Evolutionary conservation across 2,329 filamentous ascomycete genomes (phyloP).

Genomic region (Fonsecaea multimorphosa): DNA sequence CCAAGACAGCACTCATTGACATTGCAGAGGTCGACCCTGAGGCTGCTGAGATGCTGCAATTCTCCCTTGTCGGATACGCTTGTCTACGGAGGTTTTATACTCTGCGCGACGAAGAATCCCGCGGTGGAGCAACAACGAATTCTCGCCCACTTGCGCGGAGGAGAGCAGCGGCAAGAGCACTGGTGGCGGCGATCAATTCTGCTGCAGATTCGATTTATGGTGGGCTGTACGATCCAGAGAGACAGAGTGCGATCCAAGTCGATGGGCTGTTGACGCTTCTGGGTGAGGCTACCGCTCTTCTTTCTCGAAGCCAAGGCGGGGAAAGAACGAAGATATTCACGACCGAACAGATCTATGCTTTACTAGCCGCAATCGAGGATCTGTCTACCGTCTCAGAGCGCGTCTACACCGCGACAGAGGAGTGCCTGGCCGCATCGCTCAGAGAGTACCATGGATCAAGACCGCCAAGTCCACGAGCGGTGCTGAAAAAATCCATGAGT

Average conservation of each 20-base stretch:
- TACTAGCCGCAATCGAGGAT: slow-evolving; percentile 81
- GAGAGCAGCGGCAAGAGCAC: slow-evolving; percentile 72
- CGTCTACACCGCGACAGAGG: slow-evolving; percentile 75
- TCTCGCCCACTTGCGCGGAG: slow-evolving; percentile 63
- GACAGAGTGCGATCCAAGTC: slow-evolving; percentile 83
- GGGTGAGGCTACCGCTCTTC: slow-evolving; percentile 81
- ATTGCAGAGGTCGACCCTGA: slow-evolving; percentile 78
- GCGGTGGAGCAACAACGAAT: slow-evolving; percentile 39
- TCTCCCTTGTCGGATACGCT: slow-evolving; percentile 88
- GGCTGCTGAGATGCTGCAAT: slow-evolving; percentile 81
- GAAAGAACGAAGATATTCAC: slow-evolving; percentile 58
- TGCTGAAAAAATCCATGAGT: slow-evolving; percentile 69
- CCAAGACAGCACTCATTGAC: slow-evolving; percentile 72
- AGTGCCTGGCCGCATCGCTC: slow-evolving; percentile 77
- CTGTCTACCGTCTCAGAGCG: slow-evolving; percentile 75
- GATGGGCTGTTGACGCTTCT: slow-evolving; percentile 84
- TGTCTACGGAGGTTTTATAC: slow-evolving; percentile 90
- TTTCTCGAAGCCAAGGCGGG: slow-evolving; percentile 59
- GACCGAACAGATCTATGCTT: slow-evolving; percentile 72
- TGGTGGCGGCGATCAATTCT: slow-evolving; percentile 83
- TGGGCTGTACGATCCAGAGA: slow-evolving; percentile 80
- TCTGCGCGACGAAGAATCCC: slow-evolving; percentile 73
- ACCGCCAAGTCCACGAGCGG: slow-evolving; percentile 65
- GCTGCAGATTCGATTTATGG: slow-evolving; percentile 90
- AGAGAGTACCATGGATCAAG: slow-evolving; percentile 68